These are phyloP conservation scores for Russula dissimulans DNA, from an alignment of 768 basidiomycete species.

Conservation along the genomic window DNA sequence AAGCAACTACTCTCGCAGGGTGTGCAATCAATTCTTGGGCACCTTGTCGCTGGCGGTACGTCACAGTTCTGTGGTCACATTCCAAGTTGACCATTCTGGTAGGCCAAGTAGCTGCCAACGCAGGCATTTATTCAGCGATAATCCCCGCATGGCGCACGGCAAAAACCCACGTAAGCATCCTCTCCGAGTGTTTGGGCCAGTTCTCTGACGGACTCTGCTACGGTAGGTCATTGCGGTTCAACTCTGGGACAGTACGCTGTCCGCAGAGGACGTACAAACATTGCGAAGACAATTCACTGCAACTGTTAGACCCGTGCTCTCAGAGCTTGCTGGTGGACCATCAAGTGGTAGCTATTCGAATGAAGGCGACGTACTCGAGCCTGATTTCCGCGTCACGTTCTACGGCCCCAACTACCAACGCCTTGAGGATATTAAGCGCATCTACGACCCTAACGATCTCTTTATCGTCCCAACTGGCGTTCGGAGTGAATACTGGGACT, in stretches of 20 bases:
- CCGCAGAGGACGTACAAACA: constrained; percentile 15
- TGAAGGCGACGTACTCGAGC: constrained; percentile 28
- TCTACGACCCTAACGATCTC: constrained; percentile 28
- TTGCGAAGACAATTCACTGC: constrained; percentile 22
- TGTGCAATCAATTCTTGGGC: neutral
- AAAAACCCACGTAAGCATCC: constrained; percentile 28
- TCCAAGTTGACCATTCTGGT: neutral
- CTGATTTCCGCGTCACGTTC: constrained; percentile 27
- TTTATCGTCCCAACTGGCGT: constrained; percentile 29
- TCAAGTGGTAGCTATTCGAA: constrained; percentile 29
- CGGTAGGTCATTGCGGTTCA: neutral
- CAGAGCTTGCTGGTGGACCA: constrained; percentile 23
- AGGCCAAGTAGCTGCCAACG: constrained; percentile 30
- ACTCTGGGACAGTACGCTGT: neutral
- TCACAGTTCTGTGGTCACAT: neutral
- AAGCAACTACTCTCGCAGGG: constrained; percentile 5
- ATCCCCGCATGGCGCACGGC: constrained; percentile 31
- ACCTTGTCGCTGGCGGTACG: constrained; percentile 8
- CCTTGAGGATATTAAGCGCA: constrained; percentile 26
- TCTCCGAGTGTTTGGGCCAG: neutral
- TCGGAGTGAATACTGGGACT: constrained; percentile 30
- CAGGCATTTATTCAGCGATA: constrained; percentile 27
- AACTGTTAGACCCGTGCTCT: constrained; percentile 24
- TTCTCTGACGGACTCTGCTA: neutral
- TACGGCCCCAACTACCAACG: constrained; percentile 30